phyloP scores from a whole-genome alignment of 805 yeast species.

The Lipomyces sp. region DNA sequence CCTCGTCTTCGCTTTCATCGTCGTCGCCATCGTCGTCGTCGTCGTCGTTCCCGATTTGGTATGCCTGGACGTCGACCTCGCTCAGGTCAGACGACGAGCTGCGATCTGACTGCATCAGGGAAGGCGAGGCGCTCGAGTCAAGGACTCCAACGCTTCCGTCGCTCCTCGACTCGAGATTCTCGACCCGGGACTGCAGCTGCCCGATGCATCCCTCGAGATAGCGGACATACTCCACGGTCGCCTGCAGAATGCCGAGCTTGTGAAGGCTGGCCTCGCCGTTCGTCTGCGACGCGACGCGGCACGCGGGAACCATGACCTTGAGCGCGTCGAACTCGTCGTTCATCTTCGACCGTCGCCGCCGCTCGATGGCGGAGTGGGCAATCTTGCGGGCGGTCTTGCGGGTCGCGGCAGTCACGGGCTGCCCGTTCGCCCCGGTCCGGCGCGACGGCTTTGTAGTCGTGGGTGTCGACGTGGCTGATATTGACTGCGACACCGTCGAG shows the following conservation, averaged over 20 bases:
- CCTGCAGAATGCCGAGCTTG: conserved; percentile 73
- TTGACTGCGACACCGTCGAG: neutral
- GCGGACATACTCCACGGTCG: conserved; percentile 76
- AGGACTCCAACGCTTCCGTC: neutral
- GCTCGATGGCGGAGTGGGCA: conserved; percentile 76
- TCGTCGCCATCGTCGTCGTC: conserved; percentile 38
- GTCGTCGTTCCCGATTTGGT: conserved; percentile 41
- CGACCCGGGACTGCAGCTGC: conserved; percentile 21
- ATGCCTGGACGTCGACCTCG: conserved; percentile 36
- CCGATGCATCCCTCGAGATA: conserved; percentile 50
- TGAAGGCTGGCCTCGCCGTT: conserved; percentile 61
- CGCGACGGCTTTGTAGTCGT: conserved; percentile 11
- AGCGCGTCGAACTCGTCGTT: conserved; percentile 81
- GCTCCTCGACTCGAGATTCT: conserved; percentile 7
- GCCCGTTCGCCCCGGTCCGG: too few species aligned
- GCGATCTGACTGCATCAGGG: neutral
- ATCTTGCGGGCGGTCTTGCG: conserved; percentile 48
- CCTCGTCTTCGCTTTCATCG: conserved; percentile 28
- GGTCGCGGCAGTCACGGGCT: conserved; percentile 18
- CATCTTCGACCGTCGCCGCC: conserved; percentile 71
- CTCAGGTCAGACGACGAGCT: neutral
- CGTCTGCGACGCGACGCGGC: conserved; percentile 48
- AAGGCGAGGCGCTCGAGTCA: neutral
- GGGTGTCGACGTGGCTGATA: neutral
- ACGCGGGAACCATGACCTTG: conserved; percentile 74